Evolutionary conservation across 495 filamentous ascomycete species (phyloP).

Genomic region (Chaetomium cochliodes): DNA sequence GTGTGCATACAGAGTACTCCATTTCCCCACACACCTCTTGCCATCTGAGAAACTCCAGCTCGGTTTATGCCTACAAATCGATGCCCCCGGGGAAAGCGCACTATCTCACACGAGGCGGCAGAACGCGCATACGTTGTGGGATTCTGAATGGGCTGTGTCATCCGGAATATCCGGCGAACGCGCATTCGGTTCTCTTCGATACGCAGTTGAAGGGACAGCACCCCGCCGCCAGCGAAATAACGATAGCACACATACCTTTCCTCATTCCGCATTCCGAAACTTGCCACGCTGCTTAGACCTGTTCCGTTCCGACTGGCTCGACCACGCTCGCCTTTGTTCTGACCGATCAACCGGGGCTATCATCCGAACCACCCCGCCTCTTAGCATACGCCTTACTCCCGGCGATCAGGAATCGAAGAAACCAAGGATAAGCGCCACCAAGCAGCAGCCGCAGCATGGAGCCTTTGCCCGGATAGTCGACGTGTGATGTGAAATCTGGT

Average conservation of each 20-base stretch:
- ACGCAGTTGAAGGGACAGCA: neutral
- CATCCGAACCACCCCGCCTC: slow-evolving; percentile 2
- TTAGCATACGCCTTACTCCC: slow-evolving; percentile 30
- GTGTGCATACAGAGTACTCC: neutral
- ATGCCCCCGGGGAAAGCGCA: too few relatives aligned
- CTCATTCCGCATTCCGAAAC: neutral
- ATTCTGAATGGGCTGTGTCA: neutral
- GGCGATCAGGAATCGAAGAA: slow-evolving; percentile 36
- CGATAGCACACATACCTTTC: slow-evolving; percentile 1
- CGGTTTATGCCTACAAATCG: neutral
- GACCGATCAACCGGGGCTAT: neutral
- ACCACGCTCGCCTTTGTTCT: slow-evolving; percentile 7
- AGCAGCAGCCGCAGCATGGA: slow-evolving; percentile 18
- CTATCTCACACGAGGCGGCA: neutral
- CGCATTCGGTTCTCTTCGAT: neutral
- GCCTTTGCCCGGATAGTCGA: slow-evolving; percentile 27
- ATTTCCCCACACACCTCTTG: neutral
- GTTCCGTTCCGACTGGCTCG: slow-evolving; percentile 24
- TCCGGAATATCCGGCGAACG: neutral
- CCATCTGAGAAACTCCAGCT: neutral
- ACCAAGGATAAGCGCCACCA: slow-evolving; percentile 20
- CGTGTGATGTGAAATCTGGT: slow-evolving; percentile 31
- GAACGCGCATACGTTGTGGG: neutral
- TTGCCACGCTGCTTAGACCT: slow-evolving; percentile 7
- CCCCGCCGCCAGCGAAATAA: neutral